Base-by-base conservation (phyloP, 306 rosid genomes). In the Echinosophora koreensis region DNA sequence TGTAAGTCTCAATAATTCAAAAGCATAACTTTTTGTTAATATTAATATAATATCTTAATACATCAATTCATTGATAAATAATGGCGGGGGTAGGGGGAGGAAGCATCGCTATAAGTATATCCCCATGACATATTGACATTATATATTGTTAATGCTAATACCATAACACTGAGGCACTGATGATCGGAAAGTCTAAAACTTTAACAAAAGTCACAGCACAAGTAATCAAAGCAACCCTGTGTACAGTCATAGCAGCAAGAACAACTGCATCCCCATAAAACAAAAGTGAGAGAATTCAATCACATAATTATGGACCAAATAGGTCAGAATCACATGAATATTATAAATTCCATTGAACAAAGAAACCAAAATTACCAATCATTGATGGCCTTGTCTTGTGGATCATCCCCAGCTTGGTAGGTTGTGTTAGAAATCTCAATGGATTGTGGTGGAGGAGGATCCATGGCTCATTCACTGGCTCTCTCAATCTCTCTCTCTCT, bases 401-500 rank as follows among this genome's bases (percentile, higher is more conserved):
- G 16, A 85, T 85, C 92, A 12, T 73, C 73, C 55, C 52, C 83
- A 12, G 47, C 76, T 38, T 80, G 73, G 38, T 42, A 50, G 55
- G 5, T 71, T 30, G 71, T 85, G 85, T 54, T 71, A 4, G 91
- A 81, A 69, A 66, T 65, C 2, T 93, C 90, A 8, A 89, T 84
- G 67, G 96, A 78, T 73, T 93, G 97, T 59, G 90, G 37, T 41
- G 78, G 79, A 14, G 96, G 96, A 44, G 96, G 94, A 5, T 90
- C 94, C 97, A 93, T 92, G 32, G 64, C n/a, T 80, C 55, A 27
- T 52, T 80, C 61, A 27, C 15, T 70, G 11, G 58, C 27, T 44
- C 70, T 77, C 8, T 37, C 18, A 47, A 64, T 35, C 17, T 8
- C 22, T 22, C 22, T 22, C 22, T 22, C 22, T 22, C 22, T 22